Evolutionary conservation across 2,329 filamentous ascomycete genomes (phyloP).

Genomic region (Aspergillus aculeatus): DNA sequence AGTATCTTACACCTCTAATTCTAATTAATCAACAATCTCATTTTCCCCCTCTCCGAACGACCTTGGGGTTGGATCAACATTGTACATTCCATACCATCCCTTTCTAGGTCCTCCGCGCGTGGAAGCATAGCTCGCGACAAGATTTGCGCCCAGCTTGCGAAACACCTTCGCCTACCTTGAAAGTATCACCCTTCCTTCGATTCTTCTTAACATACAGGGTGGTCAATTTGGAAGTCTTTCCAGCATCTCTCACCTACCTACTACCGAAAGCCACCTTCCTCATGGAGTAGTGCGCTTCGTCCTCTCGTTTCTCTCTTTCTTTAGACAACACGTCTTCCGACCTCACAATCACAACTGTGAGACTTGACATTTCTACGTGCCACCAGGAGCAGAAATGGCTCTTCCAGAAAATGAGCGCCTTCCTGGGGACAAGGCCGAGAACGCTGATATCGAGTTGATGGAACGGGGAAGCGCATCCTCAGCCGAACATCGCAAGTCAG

Average conservation of each 20-base stretch:
- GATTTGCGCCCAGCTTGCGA: not conserved
- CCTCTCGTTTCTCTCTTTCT: not conserved
- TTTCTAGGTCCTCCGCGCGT: not conserved
- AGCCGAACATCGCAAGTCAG: constrained; percentile 18
- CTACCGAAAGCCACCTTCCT: not conserved
- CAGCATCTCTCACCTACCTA: not conserved
- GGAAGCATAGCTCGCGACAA: not conserved
- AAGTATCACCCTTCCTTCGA: not conserved
- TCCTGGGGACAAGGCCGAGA: constrained; percentile 7
- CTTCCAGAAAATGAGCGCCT: constrained; percentile 10
- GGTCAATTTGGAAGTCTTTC: not conserved
- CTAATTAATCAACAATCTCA: not conserved
- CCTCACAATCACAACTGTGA: not conserved
- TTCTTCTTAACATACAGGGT: not conserved
- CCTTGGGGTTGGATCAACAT: not conserved
- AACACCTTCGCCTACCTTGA: not conserved
- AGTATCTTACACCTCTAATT: not conserved
- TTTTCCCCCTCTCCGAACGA: not conserved
- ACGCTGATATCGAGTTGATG: constrained; percentile 6
- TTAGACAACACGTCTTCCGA: not conserved
- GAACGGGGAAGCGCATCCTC: constrained; percentile 7
- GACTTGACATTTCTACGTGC: not conserved
- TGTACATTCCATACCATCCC: not conserved
- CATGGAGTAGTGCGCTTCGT: constrained; percentile 15
- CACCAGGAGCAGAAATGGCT: constrained; percentile 9